Base-by-base conservation (phyloP, 1,284 basidiomycete genomes). In the Cutaneotrichosporon cyanovorans region DNA sequence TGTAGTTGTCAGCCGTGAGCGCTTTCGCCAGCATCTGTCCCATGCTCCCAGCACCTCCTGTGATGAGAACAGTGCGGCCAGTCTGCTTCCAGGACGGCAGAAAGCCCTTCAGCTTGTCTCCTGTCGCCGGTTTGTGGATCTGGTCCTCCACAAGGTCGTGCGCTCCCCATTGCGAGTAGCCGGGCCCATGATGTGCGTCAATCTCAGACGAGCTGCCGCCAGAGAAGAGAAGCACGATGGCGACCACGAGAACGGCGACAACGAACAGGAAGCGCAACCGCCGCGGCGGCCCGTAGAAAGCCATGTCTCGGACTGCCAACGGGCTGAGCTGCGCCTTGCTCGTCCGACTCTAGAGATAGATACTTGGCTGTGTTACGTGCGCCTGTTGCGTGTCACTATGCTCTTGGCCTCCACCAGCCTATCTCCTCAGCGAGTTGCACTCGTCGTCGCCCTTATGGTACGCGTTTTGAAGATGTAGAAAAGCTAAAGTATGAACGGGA, bases 41-140 rank as follows among this genome's bases (percentile, higher is more conserved):
- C 9, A 71, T 52, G 15, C 58, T 59, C 0, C 66, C 64, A 1
- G 66, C 65, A 16, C 69, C 69, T 12, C 67, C 69, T 5, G 65
- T 68, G 42, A 71, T 48, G 15, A 71, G 47, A 5, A 71, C 30
- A 37, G 37, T 31, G 40, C 54, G 28, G n/a, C n/a, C n/a, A n/a
- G 43, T 30, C 35, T 32, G 53, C 19, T 22, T 75, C 77, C 31
- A 81, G 77, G 1, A 75, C 21, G 31, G 14, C 32, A 42, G 19
- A 45, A 34, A 42, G 32, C 46, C 40, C n/a, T 34, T 20, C 11
- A 46, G 15, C 32, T 21, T 31, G 5, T 22, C 18, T 20, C 25
- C 25, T 7, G 25, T 41, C 25, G 20, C 22, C 10, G 51, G 41
- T 14, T 18, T 15, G 23, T 23, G 28, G n/a, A 53, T 20, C 35